Evolutionary conservation across 805 yeast species (phyloP).

Genomic region (Yarrowia yakushimensis): DNA sequence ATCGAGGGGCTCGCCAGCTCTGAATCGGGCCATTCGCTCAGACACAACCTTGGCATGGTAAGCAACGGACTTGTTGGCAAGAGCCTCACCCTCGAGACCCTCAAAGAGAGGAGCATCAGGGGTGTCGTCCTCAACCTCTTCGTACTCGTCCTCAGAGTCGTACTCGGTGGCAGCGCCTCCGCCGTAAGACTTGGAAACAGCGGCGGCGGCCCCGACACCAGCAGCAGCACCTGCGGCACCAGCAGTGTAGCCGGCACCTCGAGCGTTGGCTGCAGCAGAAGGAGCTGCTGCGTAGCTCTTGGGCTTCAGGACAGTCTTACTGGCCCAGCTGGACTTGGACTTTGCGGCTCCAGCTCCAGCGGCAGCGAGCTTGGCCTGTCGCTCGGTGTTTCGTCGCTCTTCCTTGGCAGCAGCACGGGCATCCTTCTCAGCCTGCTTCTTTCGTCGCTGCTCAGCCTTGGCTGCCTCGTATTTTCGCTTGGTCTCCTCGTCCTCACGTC

Average conservation of each 20-base stretch:
- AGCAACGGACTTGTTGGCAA: slow-evolving; percentile 8
- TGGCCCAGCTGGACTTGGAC: slow-evolving; percentile 5
- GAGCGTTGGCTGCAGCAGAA: slow-evolving; percentile 8
- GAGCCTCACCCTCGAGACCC: slow-evolving; percentile 17
- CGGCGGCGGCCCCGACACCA: neutral
- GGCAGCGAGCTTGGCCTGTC: slow-evolving; percentile 32
- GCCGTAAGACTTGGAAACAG: slow-evolving; percentile 16
- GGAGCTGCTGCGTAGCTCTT: slow-evolving; percentile 18
- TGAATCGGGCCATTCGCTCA: slow-evolving; percentile 11
- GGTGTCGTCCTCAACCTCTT: slow-evolving; percentile 21
- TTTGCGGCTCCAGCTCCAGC: slow-evolving; percentile 27
- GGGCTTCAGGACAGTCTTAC: slow-evolving; percentile 14
- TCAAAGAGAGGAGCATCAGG: slow-evolving; percentile 17
- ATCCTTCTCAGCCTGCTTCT: slow-evolving; percentile 26
- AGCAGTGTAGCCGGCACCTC: slow-evolving; percentile 2
- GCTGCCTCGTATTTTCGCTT: slow-evolving; percentile 41
- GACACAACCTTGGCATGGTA: slow-evolving; percentile 13
- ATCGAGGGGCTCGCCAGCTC: slow-evolving; percentile 20
- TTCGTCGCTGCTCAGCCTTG: slow-evolving; percentile 28
- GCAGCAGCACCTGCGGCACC: neutral
- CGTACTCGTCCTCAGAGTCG: slow-evolving; percentile 23
- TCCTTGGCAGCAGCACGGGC: slow-evolving; percentile 23
- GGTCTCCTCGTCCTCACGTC: slow-evolving; percentile 43
- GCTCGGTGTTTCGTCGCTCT: slow-evolving; percentile 27
- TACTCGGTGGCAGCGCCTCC: slow-evolving; percentile 24